A percentile compares a stretch with the other conserved stretches of the same genome.
phyloP scores from a whole-genome alignment of 2,329 filamentous ascomycete genomes.

The Daldinia sp. region DNA sequence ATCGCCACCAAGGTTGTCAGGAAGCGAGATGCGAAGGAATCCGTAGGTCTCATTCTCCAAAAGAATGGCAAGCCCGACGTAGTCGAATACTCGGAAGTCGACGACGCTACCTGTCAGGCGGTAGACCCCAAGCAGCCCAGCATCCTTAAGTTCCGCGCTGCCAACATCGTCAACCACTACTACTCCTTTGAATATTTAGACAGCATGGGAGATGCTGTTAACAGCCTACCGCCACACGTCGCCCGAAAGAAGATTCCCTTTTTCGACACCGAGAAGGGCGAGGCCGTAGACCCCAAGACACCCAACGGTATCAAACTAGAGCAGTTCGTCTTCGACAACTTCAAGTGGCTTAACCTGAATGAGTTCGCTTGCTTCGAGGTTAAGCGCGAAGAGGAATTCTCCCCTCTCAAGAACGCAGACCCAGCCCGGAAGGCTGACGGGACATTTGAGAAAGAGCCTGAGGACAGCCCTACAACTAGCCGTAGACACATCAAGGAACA shows the following conservation, averaged over 20 bases:
- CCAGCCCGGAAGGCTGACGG: conserved; percentile 66
- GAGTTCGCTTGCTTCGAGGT: conserved; percentile 98
- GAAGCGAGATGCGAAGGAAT: conserved; percentile 95
- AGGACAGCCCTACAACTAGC: conserved; percentile 92
- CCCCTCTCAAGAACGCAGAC: conserved; percentile 85
- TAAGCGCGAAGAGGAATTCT: conserved; percentile 96
- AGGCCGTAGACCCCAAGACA: conserved; percentile 84
- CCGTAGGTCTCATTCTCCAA: conserved; percentile 90
- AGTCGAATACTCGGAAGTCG: conserved; percentile 98
- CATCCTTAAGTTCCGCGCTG: conserved; percentile 93
- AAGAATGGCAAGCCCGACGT: conserved; percentile 98
- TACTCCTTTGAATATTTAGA: conserved; percentile 95
- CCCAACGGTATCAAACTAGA: conserved; percentile 99
- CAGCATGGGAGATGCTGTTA: conserved; percentile 84
- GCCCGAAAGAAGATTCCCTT: conserved; percentile 98
- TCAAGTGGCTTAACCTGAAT: conserved; percentile 83
- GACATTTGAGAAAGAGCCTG: conserved; percentile 68
- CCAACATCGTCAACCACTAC: conserved; percentile 99
- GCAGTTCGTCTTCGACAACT: conserved; percentile 99
- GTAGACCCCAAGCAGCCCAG: conserved; percentile 81
- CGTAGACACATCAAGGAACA: conserved; percentile 89
- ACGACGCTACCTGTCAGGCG: conserved; percentile 86
- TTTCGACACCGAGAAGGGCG: conserved; percentile 77
- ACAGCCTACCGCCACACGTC: conserved; percentile 92
- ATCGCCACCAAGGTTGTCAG: conserved; percentile 99